Evolutionary conservation across 805 yeast species (phyloP).

Genomic region (Lipomyces starkeyi): DNA sequence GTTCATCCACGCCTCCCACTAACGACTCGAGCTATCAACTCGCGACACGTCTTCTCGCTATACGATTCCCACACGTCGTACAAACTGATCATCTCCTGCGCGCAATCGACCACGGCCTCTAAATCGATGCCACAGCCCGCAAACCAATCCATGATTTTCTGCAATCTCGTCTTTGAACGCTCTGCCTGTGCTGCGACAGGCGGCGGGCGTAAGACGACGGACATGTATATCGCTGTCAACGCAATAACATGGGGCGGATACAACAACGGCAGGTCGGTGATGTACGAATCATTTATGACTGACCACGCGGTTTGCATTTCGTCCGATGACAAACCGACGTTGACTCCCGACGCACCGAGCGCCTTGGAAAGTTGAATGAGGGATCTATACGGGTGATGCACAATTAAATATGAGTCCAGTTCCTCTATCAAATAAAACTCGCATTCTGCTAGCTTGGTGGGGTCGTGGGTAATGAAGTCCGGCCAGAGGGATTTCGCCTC

Average conservation of each 20-base stretch:
- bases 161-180: constrained; percentile 53
- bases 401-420: constrained; percentile 54
- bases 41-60: constrained; percentile 62
- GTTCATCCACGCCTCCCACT: constrained; percentile 8
- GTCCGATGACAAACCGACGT: constrained; percentile 46
- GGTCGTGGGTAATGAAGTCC: constrained; percentile 88
- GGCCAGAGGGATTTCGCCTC: constrained; percentile 96
- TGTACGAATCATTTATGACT: constrained; percentile 83
- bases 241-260: constrained; percentile 92
- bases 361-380: constrained; percentile 50
- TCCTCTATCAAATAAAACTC: constrained; percentile 94
- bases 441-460: constrained; percentile 90
- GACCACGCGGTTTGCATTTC: constrained; percentile 91
- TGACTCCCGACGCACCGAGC: constrained; percentile 49
- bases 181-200: constrained; percentile 41
- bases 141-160: constrained; percentile 65
- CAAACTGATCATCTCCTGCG: constrained; percentile 80
- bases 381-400: constrained; percentile 52
- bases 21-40: constrained; percentile 23
- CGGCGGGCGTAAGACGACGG: constrained; percentile 60
- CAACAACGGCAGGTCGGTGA: constrained; percentile 81
- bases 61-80: constrained; percentile 89
- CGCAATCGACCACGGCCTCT: constrained; percentile 76
- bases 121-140: constrained; percentile 79
- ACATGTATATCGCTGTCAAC: constrained; percentile 76